Evolutionary conservation across 257 asterid species (phyloP).

Genomic region (Salvia rosmarinus): DNA sequence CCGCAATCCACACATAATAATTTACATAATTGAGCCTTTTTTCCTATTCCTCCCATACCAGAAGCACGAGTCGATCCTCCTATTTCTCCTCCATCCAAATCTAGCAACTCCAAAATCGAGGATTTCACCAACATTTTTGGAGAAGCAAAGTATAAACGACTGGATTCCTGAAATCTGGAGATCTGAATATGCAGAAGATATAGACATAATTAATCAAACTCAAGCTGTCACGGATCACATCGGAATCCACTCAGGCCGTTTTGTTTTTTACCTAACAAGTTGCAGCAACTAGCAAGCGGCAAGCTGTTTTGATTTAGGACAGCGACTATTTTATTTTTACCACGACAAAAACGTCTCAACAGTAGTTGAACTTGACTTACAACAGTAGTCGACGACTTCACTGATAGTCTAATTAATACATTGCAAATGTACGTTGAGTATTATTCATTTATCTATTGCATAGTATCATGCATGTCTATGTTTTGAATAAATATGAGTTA

Average conservation of each 20-base stretch:
- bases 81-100: neutral
- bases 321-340: neutral
- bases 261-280: constrained; percentile 9
- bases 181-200: neutral
- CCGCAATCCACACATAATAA: too few relatives aligned
- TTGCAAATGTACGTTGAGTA: too few relatives aligned
- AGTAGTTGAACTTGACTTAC: neutral
- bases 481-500: too few relatives aligned
- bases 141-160: neutral
- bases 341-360: too few relatives aligned
- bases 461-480: too few relatives aligned
- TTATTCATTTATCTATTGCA: too few relatives aligned
- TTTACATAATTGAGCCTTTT: neutral
- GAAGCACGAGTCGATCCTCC: neutral
- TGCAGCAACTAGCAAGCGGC: neutral
- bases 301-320: neutral
- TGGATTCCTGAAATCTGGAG: too few relatives aligned
- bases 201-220: too few relatives aligned
- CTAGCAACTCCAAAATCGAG: constrained; percentile 10
- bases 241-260: neutral
- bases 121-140: neutral
- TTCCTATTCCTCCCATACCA: constrained; percentile 45
- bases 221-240: too few relatives aligned
- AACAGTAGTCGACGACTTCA: neutral
- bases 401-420: too few relatives aligned